Conservation (phyloP, 1,284 basidiomycete genomes). For the Rhodotorula sp. region DNA sequence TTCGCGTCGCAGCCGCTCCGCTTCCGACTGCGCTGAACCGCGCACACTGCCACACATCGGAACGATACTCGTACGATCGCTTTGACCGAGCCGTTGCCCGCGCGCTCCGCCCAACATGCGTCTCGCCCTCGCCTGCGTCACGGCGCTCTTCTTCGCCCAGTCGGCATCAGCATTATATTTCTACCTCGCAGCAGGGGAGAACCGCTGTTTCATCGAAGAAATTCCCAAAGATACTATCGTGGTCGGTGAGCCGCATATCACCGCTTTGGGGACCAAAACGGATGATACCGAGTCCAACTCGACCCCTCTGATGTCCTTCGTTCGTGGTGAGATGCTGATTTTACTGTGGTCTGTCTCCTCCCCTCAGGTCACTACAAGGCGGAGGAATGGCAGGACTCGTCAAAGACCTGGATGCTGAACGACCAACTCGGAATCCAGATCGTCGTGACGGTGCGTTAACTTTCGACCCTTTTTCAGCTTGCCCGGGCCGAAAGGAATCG, state of each 20-base stretch:
- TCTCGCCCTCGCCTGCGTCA: neutral
- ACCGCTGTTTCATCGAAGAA: slow-evolving; percentile 88
- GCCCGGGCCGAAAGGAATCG: neutral
- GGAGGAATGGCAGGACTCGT: slow-evolving; percentile 78
- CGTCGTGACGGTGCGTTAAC: slow-evolving; percentile 71
- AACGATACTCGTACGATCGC: neutral
- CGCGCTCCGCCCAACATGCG: neutral
- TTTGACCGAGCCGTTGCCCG: neutral
- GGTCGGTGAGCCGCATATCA: slow-evolving; percentile 63
- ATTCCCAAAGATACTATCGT: slow-evolving; percentile 93
- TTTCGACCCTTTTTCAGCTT: neutral
- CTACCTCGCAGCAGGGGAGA: slow-evolving; percentile 50
- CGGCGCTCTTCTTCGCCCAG: slow-evolving; percentile 18
- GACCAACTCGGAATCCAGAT: slow-evolving; percentile 82
- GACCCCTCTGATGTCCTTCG: neutral
- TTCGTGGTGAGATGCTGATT: neutral
- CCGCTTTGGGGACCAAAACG: neutral
- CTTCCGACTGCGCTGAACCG: too few relatives aligned
- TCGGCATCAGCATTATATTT: slow-evolving; percentile 48
- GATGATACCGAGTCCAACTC: neutral
- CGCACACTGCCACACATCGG: too few relatives aligned
- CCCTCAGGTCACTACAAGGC: slow-evolving; percentile 81
- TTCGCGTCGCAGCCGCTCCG: too few relatives aligned
- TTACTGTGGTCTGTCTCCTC: too few relatives aligned
- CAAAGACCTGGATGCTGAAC: slow-evolving; percentile 69